Conservation (phyloP, 352 stramenopile genomes). For the Globisporangium alternatum region DNA sequence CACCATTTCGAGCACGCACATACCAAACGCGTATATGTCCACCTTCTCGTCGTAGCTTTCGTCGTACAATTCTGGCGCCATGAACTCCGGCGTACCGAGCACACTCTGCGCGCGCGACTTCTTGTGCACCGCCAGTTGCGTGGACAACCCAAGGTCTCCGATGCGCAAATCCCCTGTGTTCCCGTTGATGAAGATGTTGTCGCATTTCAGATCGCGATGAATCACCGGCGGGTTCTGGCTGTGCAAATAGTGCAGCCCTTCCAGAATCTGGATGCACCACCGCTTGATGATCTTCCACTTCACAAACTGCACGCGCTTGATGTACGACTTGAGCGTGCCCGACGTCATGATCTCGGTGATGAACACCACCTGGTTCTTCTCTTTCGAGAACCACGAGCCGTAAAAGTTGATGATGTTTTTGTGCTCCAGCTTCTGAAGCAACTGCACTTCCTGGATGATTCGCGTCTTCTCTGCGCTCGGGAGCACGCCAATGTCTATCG, state of each 20-base stretch:
- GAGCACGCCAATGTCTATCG: constrained; percentile 96
- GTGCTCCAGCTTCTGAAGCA: constrained; percentile 97
- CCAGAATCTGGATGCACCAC: constrained; percentile 97
- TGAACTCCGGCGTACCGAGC: constrained; percentile 98
- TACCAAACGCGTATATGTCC: constrained; percentile 98
- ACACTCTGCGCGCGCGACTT: constrained; percentile 88
- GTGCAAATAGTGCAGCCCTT: constrained; percentile 93
- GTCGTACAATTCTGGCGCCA: constrained; percentile 99
- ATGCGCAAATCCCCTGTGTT: constrained; percentile 97
- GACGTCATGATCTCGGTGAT: constrained; percentile 99
- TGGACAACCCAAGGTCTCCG: constrained; percentile 94
- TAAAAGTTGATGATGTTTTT: constrained; percentile 99
- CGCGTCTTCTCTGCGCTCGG: constrained; percentile 92
- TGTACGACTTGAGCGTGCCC: constrained; percentile 94
- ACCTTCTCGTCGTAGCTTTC: constrained; percentile 98
- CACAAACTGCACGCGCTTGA: constrained; percentile 97
- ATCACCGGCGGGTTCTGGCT: constrained; percentile 89
- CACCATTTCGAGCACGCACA: constrained; percentile 99
- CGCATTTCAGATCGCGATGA: constrained; percentile 93
- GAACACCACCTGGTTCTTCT: constrained; percentile 98
- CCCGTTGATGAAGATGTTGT: constrained; percentile 99
- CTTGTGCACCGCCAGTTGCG: constrained; percentile 77
- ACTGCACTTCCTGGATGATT: constrained; percentile 97
- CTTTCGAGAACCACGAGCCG: constrained; percentile 97
- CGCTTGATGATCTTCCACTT: constrained; percentile 98